Percentiles rank a stretch among this genome's conserved stretches.
These are phyloP conservation scores for Aureobasidium uvarum DNA, from an alignment of 2,329 filamentous ascomycete genomes.

Conservation along the genomic window DNA sequence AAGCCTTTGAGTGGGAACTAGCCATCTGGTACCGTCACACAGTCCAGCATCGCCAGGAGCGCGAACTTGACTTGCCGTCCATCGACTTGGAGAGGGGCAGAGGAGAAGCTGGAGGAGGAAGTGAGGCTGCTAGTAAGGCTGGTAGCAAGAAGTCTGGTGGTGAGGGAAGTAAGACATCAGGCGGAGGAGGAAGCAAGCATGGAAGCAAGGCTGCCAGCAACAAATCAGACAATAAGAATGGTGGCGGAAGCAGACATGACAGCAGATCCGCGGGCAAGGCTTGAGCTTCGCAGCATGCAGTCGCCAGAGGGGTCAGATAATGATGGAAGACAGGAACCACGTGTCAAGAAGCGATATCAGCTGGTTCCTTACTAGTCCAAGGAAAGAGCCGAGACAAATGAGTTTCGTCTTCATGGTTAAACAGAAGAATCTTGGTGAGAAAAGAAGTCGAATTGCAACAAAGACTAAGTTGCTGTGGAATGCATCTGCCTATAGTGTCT, in stretches of 20 bases:
- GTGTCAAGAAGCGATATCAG: no score
- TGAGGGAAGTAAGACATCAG: neutral
- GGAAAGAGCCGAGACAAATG: neutral
- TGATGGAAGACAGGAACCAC: no score
- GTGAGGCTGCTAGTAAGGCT: neutral
- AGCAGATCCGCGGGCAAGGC: neutral
- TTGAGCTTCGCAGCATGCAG: neutral
- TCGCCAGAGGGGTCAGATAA: neutral
- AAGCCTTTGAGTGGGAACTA: constrained; percentile 2
- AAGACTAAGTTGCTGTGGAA: neutral
- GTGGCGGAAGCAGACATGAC: neutral
- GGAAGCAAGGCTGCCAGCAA: neutral
- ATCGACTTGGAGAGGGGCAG: neutral
- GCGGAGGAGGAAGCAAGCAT: neutral
- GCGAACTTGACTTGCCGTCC: neutral
- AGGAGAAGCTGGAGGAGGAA: neutral
- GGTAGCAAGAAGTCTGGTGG: neutral
- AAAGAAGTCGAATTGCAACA: neutral
- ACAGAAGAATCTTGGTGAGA: neutral
- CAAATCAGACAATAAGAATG: neutral
- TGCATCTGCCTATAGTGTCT: neutral
- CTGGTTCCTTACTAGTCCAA: no score
- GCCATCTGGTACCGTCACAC: neutral
- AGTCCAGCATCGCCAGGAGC: neutral
- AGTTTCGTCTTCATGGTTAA: neutral